These are phyloP conservation scores for Botryotinia globosa DNA, from an alignment of 2,329 filamentous ascomycete species.

Conservation along the genomic window DNA sequence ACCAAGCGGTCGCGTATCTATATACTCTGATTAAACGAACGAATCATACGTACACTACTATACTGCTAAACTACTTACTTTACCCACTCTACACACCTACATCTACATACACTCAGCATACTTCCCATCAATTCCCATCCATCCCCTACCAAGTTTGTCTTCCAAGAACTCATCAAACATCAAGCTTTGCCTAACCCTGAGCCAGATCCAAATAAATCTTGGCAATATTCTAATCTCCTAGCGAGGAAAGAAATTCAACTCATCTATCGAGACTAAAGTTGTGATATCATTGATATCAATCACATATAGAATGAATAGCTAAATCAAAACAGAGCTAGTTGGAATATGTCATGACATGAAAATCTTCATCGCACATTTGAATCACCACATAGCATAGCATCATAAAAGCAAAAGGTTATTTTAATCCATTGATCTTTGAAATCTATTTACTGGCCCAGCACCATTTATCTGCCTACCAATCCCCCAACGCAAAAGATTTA, in stretches of 20 bases:
- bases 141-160: neutral
- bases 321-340: neutral
- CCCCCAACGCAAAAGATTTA: neutral
- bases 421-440: neutral
- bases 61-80: no score
- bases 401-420: neutral
- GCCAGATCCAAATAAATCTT: neutral
- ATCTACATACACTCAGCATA: no score
- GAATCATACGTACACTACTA: neutral
- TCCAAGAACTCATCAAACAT: neutral
- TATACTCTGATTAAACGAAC: neutral
- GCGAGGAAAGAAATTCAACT: fast-evolving
- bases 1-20: neutral
- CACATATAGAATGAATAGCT: neutral
- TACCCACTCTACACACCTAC: no score
- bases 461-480: neutral
- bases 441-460: slow-evolving; percentile 7
- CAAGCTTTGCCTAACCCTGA: neutral
- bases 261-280: neutral
- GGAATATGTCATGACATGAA: neutral
- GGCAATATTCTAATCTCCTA: neutral
- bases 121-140: no score
- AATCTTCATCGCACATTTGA: neutral
- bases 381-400: neutral
- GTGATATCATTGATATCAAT: neutral